Conservation (phyloP, 768 basidiomycete species). For the Coprinellus aureogranulatus region DNA sequence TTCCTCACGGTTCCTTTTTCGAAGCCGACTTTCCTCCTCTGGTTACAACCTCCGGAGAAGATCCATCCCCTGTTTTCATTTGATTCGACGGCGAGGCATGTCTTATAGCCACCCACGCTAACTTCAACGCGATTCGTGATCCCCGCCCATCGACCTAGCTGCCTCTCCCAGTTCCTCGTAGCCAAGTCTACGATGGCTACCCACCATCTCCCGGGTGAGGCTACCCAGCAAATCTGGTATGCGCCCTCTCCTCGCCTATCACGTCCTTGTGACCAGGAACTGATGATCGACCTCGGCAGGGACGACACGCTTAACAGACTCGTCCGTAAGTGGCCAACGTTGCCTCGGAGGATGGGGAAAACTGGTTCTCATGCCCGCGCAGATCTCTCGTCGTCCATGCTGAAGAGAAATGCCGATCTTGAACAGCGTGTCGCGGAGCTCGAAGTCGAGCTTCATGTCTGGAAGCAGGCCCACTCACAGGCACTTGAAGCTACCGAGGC, state of each 20-base stretch:
- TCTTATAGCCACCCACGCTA: constrained; percentile 44
- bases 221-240: constrained; percentile 65
- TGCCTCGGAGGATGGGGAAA: neutral
- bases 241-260: constrained; percentile 21
- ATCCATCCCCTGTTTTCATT: constrained; percentile 50
- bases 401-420: constrained; percentile 62
- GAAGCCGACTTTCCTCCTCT: constrained; percentile 46
- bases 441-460: constrained; percentile 64
- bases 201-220: constrained; percentile 51
- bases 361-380: constrained; percentile 4
- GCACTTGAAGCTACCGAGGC: constrained; percentile 61
- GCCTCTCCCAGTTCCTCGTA: constrained; percentile 25
- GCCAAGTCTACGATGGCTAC: constrained; percentile 50
- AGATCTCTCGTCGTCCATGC: constrained; percentile 65
- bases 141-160: constrained; percentile 33
- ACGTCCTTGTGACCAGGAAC: constrained; percentile 9
- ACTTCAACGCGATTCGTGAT: constrained; percentile 37
- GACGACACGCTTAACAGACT: constrained; percentile 64
- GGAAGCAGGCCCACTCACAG: constrained; percentile 68
- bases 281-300: constrained; percentile 38
- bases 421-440: constrained; percentile 65
- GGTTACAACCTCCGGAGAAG: constrained; percentile 57
- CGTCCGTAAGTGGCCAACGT: constrained; percentile 40
- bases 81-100: constrained; percentile 39
- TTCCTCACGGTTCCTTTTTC: constrained; percentile 47